Evolutionary conservation across 768 basidiomycete species (phyloP).

Genomic region (Piloderma croceum): DNA sequence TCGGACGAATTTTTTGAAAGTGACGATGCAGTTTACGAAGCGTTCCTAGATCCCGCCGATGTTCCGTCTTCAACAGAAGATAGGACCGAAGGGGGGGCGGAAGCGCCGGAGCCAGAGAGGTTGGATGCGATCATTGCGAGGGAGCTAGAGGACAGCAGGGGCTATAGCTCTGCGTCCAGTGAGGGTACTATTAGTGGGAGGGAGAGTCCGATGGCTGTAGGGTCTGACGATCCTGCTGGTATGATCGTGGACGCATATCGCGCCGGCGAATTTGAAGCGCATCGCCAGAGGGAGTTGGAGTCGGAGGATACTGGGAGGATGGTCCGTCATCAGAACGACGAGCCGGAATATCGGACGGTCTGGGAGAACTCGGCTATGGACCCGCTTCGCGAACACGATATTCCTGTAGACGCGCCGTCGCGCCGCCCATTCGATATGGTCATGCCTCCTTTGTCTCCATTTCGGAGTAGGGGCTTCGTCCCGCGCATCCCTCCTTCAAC

Average conservation of each 20-base stretch:
- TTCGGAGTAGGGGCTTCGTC: neutral
- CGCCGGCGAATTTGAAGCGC: no score
- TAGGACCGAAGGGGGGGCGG: no score
- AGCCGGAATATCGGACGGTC: no score
- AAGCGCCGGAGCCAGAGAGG: conserved; percentile 24
- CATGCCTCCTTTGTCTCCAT: neutral
- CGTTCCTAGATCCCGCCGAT: conserved; percentile 45
- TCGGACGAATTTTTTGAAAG: conserved; percentile 68
- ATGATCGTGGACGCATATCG: conserved; percentile 35
- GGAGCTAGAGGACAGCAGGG: conserved; percentile 27
- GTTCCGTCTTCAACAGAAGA: neutral
- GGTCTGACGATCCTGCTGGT: conserved; percentile 36
- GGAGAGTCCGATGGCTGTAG: conserved; percentile 44
- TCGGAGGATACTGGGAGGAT: no score
- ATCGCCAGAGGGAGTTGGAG: no score
- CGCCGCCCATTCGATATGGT: neutral
- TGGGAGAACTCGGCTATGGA: no score
- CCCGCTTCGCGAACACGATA: no score
- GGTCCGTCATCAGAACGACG: no score
- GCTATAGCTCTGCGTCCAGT: conserved; percentile 29
- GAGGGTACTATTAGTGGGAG: conserved; percentile 41
- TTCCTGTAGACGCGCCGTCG: no score
- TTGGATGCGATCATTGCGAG: conserved; percentile 28
- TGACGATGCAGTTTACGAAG: conserved; percentile 59
- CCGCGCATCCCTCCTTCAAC: conserved; percentile 11